phyloP scores from a whole-genome alignment of 768 basidiomycete genomes.

The Boletus barrowsii region DNA sequence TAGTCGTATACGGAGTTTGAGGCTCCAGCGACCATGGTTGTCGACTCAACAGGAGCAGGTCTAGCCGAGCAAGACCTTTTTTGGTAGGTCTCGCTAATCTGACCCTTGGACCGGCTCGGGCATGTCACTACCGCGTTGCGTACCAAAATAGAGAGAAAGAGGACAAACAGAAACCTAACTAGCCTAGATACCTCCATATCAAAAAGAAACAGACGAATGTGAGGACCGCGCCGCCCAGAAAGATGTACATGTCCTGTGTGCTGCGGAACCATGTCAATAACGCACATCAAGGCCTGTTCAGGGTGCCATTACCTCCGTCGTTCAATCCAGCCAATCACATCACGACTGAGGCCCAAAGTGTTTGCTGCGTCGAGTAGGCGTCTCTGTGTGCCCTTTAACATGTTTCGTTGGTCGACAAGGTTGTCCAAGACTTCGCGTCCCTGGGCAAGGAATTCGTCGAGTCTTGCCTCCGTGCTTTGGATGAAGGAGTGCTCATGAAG shows the following conservation, averaged over 20 bases:
- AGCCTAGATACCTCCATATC: slow-evolving; percentile 88
- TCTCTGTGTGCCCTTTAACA: slow-evolving; percentile 92
- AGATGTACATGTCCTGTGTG: slow-evolving; percentile 94
- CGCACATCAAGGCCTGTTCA: not conserved
- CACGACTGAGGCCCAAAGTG: slow-evolving; percentile 87
- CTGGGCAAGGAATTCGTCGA: slow-evolving; percentile 92
- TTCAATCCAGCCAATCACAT: slow-evolving; percentile 98
- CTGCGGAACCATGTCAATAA: slow-evolving; percentile 39
- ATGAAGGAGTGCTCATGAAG: slow-evolving; percentile 88
- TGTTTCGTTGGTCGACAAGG: slow-evolving; percentile 85
- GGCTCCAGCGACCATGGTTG: slow-evolving; percentile 16
- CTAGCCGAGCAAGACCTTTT: not conserved
- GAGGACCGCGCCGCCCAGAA: slow-evolving; percentile 76
- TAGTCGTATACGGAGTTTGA: slow-evolving; percentile 52
- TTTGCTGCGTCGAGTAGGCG: slow-evolving; percentile 88
- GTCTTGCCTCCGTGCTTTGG: slow-evolving; percentile 70
- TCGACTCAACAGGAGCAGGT: not conserved
- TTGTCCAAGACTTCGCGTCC: slow-evolving; percentile 91
- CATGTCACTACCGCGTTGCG: not conserved
- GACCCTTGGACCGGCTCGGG: not conserved
- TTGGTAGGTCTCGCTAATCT: slow-evolving; percentile 10
- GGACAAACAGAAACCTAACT: slow-evolving; percentile 11
- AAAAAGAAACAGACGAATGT: slow-evolving; percentile 93
- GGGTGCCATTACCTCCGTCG: slow-evolving; percentile 64
- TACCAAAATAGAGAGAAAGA: not conserved